Evolutionary conservation across 495 filamentous ascomycete genomes (phyloP).

Genomic region (Copromyces sp.): DNA sequence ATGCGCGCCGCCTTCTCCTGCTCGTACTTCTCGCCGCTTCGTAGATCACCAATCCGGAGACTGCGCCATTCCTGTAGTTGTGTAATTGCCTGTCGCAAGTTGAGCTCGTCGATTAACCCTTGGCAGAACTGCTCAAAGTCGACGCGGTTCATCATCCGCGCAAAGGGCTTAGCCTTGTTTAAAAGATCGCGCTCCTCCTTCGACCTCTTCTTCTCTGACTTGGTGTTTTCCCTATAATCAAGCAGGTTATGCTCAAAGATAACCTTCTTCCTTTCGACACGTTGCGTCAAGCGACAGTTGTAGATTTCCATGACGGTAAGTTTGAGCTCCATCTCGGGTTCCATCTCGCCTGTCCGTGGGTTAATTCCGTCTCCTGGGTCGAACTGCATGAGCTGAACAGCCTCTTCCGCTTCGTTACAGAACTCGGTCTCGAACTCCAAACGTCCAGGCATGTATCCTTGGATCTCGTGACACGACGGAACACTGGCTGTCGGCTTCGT

Average conservation of each 20-base stretch:
- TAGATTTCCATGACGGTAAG: conserved; percentile 98
- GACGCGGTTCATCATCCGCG: conserved; percentile 86
- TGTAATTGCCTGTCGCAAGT: conserved; percentile 76
- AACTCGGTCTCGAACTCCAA: conserved; percentile 97
- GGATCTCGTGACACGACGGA: conserved; percentile 92
- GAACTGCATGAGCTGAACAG: conserved; percentile 96
- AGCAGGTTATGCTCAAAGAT: conserved; percentile 91
- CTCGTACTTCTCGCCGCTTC: conserved; percentile 88
- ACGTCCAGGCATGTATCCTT: conserved; percentile 96
- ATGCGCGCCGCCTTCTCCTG: conserved; percentile 70
- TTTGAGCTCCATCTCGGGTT: conserved; percentile 94
- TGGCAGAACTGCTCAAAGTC: conserved; percentile 83
- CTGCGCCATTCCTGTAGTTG: conserved; percentile 93
- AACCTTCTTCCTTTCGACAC: conserved; percentile 92
- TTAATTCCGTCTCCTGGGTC: conserved; percentile 91
- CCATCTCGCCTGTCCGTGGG: conserved; percentile 66
- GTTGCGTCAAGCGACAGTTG: conserved; percentile 79
- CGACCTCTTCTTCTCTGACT: conserved; percentile 82
- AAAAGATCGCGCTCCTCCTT: conserved; percentile 89
- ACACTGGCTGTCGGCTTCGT: conserved; percentile 92
- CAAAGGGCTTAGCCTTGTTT: conserved; percentile 91
- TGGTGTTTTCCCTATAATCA: conserved; percentile 82
- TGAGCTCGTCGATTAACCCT: conserved; percentile 79
- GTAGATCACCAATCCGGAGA: conserved; percentile 70
- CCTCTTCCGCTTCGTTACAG: conserved; percentile 95